A percentile compares a stretch with the other conserved stretches of the same genome.
Conservation (phyloP, 2,329 filamentous ascomycete species). For the Penicillium occitanis region DNA sequence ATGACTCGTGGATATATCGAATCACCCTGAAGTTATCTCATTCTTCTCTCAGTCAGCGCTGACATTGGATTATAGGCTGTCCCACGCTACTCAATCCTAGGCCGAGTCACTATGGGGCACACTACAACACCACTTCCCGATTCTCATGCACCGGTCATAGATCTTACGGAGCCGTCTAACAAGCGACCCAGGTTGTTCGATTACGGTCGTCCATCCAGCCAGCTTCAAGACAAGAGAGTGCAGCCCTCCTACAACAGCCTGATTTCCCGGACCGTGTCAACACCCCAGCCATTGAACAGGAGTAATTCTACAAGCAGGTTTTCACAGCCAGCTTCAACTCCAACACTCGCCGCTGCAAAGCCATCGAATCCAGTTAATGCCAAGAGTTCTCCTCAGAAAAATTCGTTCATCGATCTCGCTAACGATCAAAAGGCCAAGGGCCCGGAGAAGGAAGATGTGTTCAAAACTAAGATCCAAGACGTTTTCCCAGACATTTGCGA, state of each 20-base stretch:
- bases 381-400: not conserved
- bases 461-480: slow-evolving; percentile 33
- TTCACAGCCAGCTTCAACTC: not conserved
- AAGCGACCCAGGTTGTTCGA: not conserved
- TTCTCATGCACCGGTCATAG: not conserved
- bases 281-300: slow-evolving; percentile 1
- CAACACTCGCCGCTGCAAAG: not conserved
- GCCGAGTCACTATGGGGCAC: not conserved
- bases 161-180: not conserved
- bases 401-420: not conserved
- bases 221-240: not conserved
- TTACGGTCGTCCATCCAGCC: not conserved
- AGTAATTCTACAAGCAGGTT: slow-evolving; percentile 1
- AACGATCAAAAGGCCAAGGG: not conserved
- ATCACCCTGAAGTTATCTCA: not conserved
- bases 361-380: not conserved
- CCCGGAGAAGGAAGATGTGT: slow-evolving; percentile 2
- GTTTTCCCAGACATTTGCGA: slow-evolving; percentile 52
- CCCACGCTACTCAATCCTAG: not conserved
- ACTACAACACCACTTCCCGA: not conserved
- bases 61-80: not conserved
- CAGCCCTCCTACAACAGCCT: not conserved
- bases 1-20: not conserved
- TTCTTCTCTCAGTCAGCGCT: not conserved
- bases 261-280: not conserved